phyloP scores from a whole-genome alignment of 768 basidiomycete species.

The Kwoniella pini region DNA sequence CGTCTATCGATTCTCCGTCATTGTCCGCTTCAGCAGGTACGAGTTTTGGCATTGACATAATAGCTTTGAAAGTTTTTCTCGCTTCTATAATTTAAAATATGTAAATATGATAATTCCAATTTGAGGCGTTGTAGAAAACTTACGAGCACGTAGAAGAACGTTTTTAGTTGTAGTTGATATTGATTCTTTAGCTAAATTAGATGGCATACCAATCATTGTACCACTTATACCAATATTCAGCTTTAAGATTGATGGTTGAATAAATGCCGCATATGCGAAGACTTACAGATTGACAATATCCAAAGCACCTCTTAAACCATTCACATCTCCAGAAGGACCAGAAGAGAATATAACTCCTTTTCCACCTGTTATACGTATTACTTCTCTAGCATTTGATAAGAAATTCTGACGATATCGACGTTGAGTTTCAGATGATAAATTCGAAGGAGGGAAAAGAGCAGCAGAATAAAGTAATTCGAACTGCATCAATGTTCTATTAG shows the following conservation, averaged over 20 bases:
- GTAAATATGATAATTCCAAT: no score
- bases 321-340: slow-evolving; percentile 31
- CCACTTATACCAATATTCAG: slow-evolving; percentile 47
- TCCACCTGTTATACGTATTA: slow-evolving; percentile 49
- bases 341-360: slow-evolving; percentile 51
- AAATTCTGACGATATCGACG: slow-evolving; percentile 49
- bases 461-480: slow-evolving; percentile 51
- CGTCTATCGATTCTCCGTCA: not conserved
- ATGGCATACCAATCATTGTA: slow-evolving; percentile 51
- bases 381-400: slow-evolving; percentile 51
- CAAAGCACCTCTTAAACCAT: slow-evolving; percentile 43
- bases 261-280: not conserved
- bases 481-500: slow-evolving; percentile 27
- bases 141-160: slow-evolving; percentile 51
- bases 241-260: slow-evolving; percentile 27
- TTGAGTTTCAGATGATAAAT: slow-evolving; percentile 25
- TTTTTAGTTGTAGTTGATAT: slow-evolving; percentile 36
- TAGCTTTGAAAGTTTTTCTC: slow-evolving; percentile 47
- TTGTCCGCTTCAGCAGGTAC: slow-evolving; percentile 24
- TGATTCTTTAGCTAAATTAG: slow-evolving; percentile 52
- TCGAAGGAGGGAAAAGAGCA: slow-evolving; percentile 38
- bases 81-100: slow-evolving; percentile 37
- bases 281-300: slow-evolving; percentile 52
- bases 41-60: slow-evolving; percentile 40
- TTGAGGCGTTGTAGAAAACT: slow-evolving; percentile 29